Evolutionary conservation across 345 rosid genomes (phyloP), one percentile per base, ranked within the genome.

Genomic region (Fremontodendron californicum): DNA sequence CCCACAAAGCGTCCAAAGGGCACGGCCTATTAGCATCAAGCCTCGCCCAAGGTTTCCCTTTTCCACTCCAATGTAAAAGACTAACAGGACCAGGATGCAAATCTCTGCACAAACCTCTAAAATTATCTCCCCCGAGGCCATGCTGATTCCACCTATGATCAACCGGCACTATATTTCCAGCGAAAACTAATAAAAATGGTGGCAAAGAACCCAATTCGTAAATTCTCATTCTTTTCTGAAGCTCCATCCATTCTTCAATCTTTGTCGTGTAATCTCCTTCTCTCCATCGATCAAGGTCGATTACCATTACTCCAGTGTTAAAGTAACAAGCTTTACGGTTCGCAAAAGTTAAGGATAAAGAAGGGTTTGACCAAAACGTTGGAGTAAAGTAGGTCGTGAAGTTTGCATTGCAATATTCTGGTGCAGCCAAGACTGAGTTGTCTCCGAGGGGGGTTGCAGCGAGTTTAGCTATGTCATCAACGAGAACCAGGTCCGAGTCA

Each of bases 271-370:
- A 92, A 46, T 86, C 93, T 18, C 94, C 97, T 1, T 35, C 82
- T 3, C 94, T 86, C 98, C 98, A 93, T 71, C 93, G 82, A 23
- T 84, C 88, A 7, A 93, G 94, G 80, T 93, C 95, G 81, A 92
- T 90, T 55, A 92, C 98, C 98, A 93, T 93, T 1, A 92, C 97
- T 1, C 98, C n/a, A n/a, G n/a, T n/a, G n/a, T n/a, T n/a, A n/a
- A n/a, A n/a, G n/a, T n/a, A n/a, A n/a, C n/a, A n/a, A n/a, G n/a
- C 97, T 10, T 83, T 85, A 11, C 87, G 79, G 73, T 87, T 88
- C 1, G 90, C 84, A 80, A 94, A 94, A 0, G 93, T 89, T 3
- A 90, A 73, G 0, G 97, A 91, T 8, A 91, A 77, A 0, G 96
- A 81, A 5, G 93, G 96, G 46, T 85, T 91, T 0, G 96, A 87